Evolutionary conservation across 2,329 filamentous ascomycete genomes (phyloP).

Genomic region (Trichoderma endophyticum): DNA sequence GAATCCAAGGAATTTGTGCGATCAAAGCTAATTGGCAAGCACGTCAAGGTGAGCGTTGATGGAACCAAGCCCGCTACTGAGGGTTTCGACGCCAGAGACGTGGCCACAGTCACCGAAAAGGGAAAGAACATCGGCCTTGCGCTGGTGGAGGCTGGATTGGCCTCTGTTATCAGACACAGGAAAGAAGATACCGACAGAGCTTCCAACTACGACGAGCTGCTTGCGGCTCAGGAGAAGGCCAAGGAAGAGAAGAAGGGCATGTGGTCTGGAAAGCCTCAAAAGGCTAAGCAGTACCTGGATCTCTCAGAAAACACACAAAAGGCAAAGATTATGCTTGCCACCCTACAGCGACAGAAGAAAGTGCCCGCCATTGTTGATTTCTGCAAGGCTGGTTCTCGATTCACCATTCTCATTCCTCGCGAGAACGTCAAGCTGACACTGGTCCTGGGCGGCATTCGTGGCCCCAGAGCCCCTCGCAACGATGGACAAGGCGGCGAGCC

Average conservation of each 20-base stretch:
- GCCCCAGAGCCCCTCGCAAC: constrained; percentile 76
- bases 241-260: constrained; percentile 90
- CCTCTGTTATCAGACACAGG: constrained; percentile 89
- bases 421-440: constrained; percentile 94
- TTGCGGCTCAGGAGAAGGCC: constrained; percentile 76
- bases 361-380: constrained; percentile 94
- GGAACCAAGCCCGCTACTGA: constrained; percentile 86
- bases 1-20: constrained; percentile 96
- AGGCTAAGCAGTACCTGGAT: constrained; percentile 78
- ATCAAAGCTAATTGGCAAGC: constrained; percentile 93
- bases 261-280: constrained; percentile 87
- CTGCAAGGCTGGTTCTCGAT: constrained; percentile 94
- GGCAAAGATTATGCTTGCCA: constrained; percentile 87
- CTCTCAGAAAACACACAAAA: constrained; percentile 92
- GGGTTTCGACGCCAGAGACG: constrained; percentile 90
- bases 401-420: constrained; percentile 85
- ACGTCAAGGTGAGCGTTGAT: constrained; percentile 84
- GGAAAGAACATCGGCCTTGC: constrained; percentile 82
- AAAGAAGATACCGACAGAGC: constrained; percentile 93
- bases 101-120: constrained; percentile 80
- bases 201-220: constrained; percentile 86
- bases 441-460: constrained; percentile 88
- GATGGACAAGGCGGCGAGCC: constrained; percentile 81
- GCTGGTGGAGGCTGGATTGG: constrained; percentile 90
- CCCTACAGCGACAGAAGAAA: constrained; percentile 85